Evolutionary conservation across 2,329 filamentous ascomycete species (phyloP).

Genomic region (Xylaria sp.): DNA sequence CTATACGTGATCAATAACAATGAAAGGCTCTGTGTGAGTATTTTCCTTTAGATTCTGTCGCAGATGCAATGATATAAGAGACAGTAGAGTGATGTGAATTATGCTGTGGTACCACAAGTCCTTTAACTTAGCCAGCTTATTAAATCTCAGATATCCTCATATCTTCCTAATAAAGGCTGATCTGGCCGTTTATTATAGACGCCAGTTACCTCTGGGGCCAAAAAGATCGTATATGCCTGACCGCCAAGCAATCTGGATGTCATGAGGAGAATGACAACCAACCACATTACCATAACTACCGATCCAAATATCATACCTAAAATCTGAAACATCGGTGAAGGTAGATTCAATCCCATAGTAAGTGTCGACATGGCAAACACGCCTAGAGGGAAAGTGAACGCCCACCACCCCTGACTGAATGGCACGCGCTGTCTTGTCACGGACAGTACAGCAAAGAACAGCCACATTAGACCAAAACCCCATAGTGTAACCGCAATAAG

Average conservation of each 20-base stretch:
- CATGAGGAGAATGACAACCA: constrained; percentile 8
- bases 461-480: constrained; percentile 52
- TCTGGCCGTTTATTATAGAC: constrained; percentile 10
- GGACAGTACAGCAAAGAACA: constrained; percentile 49
- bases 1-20: no score
- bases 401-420: constrained; percentile 57
- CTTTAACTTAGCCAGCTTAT: background rate
- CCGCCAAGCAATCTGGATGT: constrained; percentile 11
- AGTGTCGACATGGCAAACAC: constrained; percentile 40
- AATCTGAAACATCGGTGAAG: constrained; percentile 10
- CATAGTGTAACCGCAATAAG: constrained; percentile 51
- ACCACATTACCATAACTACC: constrained; percentile 23
- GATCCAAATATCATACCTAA: constrained; percentile 22
- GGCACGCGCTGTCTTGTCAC: constrained; percentile 46
- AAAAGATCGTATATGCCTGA: constrained; percentile 18
- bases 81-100: no score
- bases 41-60: no score
- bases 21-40: no score
- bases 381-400: constrained; percentile 54
- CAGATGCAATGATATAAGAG: no score
- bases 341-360: constrained; percentile 22
- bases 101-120: no score
- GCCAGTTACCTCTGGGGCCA: constrained; percentile 21
- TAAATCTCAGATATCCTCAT: background rate
- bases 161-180: background rate